A percentile compares a stretch with the other conserved stretches of the same genome.
These are phyloP conservation scores for Amanita thiersii DNA, from an alignment of 768 basidiomycete species.

Conservation along the genomic window DNA sequence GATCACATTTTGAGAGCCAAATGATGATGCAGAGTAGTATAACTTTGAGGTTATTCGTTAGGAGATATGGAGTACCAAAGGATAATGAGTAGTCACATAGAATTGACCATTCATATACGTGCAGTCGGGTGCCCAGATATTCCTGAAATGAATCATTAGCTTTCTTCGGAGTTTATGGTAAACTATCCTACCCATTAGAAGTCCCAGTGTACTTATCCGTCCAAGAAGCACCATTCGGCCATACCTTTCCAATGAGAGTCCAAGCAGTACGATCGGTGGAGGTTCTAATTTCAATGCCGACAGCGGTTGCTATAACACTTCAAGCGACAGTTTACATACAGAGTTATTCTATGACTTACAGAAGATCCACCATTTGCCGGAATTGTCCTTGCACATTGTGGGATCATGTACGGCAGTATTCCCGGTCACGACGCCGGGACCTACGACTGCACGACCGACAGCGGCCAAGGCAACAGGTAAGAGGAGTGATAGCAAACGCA, in stretches of 20 bases:
- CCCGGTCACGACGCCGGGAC: slow-evolving; percentile 29
- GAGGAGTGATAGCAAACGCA: background rate
- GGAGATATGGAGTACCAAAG: background rate
- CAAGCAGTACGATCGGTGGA: slow-evolving; percentile 39
- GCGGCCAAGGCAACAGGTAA: slow-evolving; percentile 13
- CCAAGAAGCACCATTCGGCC: slow-evolving; percentile 42
- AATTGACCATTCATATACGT: slow-evolving; percentile 22
- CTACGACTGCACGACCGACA: slow-evolving; percentile 15
- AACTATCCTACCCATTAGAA: slow-evolving; percentile 28
- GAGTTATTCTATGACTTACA: slow-evolving; percentile 21
- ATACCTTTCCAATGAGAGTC: slow-evolving; percentile 37
- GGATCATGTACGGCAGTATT: slow-evolving; percentile 39
- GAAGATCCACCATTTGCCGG: slow-evolving; percentile 40
- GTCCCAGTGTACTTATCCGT: slow-evolving; percentile 41
- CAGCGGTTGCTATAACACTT: slow-evolving; percentile 26
- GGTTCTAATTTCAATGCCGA: slow-evolving; percentile 41
- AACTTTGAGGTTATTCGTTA: slow-evolving; percentile 22
- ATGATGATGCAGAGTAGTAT: slow-evolving; percentile 47
- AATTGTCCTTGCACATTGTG: slow-evolving; percentile 39
- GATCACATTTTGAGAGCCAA: slow-evolving; percentile 42
- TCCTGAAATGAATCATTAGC: slow-evolving; percentile 14
- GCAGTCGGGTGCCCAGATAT: slow-evolving; percentile 32
- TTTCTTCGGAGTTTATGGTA: background rate
- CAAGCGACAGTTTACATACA: background rate
- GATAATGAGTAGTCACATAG: slow-evolving; percentile 14